Base-by-base conservation (phyloP, 805 yeast genomes). In the Dipodascopsis tothii region DNA sequence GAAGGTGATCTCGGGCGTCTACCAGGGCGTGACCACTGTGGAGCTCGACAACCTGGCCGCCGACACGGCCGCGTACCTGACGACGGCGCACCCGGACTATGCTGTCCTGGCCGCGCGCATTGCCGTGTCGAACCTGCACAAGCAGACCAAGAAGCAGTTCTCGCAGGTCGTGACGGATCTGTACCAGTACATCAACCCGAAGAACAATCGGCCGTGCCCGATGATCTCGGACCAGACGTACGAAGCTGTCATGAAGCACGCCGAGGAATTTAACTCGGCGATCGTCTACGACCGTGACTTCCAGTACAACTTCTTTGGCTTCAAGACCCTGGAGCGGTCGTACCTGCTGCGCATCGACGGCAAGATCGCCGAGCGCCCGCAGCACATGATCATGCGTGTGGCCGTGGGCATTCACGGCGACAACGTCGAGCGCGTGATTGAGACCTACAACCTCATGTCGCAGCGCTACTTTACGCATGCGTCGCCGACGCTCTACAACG, bases 41-140 rank as follows among this genome's bases (percentile, higher is more conserved):
- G 96, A 92, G 64, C 69, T 83, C 48, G 87, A 80, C 36, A 56
- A 56, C 35, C 45, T 56, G 37, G 88, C 97, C 39, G 96, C 97
- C 35, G 98, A 92, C 67, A 87, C 96, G 30, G 94, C 96, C 45
- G 97, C 97, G 35, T 84, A 82, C 61, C 85, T 92, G 96, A 87
- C 96, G 46, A 90, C 97, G 9, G 77, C 84, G 51, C 97, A 90
- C 65, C 97, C 97, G n/a, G 97, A 92, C 68, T 88, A 90, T 59
- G 96, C 96, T 21, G 78, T 80, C 35, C 73, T 56, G 21, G 52
- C 96, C 43, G 96, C 97, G 28, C 80, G 98, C 69, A 82, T 90
- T 49, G 96, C 97, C 18, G 81, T 92, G 43, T 84, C 96, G 34
- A 86, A 86, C 64, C 73, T 92, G 61, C 96, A 90, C 71, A 88